These are phyloP conservation scores for Ogataea hybrid DNA, from an alignment of 1,139 yeast genomes.

Conservation along the genomic window DNA sequence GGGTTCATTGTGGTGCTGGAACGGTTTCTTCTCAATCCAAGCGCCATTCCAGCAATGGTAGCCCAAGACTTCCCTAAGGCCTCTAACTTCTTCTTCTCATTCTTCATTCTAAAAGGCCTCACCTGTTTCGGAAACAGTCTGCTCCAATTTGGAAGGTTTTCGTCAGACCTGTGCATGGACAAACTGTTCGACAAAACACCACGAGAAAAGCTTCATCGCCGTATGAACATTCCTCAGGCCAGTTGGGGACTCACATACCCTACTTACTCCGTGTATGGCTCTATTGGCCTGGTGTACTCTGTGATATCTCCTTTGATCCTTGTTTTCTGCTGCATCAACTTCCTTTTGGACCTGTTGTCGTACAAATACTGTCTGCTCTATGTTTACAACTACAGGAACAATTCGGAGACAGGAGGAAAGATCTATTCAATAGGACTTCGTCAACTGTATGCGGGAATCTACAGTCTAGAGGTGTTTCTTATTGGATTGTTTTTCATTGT, in stretches of 20 bases:
- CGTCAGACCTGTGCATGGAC: slow-evolving; percentile 39
- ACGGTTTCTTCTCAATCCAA: slow-evolving; percentile 66
- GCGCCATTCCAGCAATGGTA: slow-evolving; percentile 64
- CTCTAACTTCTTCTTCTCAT: slow-evolving; percentile 78
- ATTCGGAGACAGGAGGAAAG: slow-evolving; percentile 66
- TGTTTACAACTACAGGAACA: slow-evolving; percentile 47
- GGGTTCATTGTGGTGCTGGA: slow-evolving; percentile 69
- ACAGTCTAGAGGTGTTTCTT: slow-evolving; percentile 74
- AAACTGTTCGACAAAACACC: slow-evolving; percentile 54
- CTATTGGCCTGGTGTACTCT: slow-evolving; percentile 74
- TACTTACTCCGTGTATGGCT: slow-evolving; percentile 67
- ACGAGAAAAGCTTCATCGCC: slow-evolving; percentile 48
- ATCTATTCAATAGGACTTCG: slow-evolving; percentile 72
- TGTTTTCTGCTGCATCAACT: slow-evolving; percentile 57
- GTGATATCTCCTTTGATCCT: slow-evolving; percentile 77
- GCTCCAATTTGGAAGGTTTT: slow-evolving; percentile 50
- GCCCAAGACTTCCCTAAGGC: slow-evolving; percentile 80
- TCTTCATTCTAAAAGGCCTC: slow-evolving; percentile 67
- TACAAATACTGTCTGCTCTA: slow-evolving; percentile 67
- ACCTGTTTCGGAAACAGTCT: slow-evolving; percentile 70
- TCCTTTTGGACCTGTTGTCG: slow-evolving; percentile 52
- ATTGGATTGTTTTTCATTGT: slow-evolving; percentile 71
- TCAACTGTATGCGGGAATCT: slow-evolving; percentile 75
- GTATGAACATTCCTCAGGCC: slow-evolving; percentile 35
- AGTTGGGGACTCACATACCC: slow-evolving; percentile 84